These are phyloP conservation scores for Porpolomopsis calyptriformis DNA, from an alignment of 768 basidiomycete species.

Conservation along the genomic window DNA sequence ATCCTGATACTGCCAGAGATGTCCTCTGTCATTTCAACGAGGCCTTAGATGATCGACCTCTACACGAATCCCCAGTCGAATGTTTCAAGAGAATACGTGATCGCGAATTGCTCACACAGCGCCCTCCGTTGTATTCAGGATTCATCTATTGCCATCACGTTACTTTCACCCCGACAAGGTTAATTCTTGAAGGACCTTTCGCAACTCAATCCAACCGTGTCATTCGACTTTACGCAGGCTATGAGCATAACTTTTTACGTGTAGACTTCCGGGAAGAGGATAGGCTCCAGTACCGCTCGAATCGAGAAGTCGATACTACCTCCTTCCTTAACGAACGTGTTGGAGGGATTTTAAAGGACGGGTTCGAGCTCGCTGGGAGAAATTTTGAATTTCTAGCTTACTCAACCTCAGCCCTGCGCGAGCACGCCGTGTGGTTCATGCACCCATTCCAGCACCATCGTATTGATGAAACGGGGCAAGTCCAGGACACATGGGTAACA, in stretches of 20 bases:
- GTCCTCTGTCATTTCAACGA: slow-evolving; percentile 48
- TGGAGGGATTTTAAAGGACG: slow-evolving; percentile 45
- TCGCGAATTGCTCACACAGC: slow-evolving; percentile 17
- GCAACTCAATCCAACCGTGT: slow-evolving; percentile 70
- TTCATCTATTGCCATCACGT: slow-evolving; percentile 63
- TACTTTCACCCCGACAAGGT: slow-evolving; percentile 65
- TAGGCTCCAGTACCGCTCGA: slow-evolving; percentile 61
- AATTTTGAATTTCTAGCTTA: slow-evolving; percentile 75
- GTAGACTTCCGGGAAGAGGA: slow-evolving; percentile 85
- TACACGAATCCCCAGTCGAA: slow-evolving; percentile 26
- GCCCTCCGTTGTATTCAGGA: slow-evolving; percentile 21
- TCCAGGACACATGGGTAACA: slow-evolving; percentile 33
- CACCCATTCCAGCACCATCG: slow-evolving; percentile 42
- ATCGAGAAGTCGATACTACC: slow-evolving; percentile 48
- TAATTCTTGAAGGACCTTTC: slow-evolving; percentile 69
- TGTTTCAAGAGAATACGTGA: slow-evolving; percentile 35
- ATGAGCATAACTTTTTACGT: slow-evolving; percentile 62
- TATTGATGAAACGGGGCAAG: not conserved
- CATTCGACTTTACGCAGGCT: slow-evolving; percentile 53
- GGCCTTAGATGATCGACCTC: slow-evolving; percentile 32
- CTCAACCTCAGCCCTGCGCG: slow-evolving; percentile 64
- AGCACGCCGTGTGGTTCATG: slow-evolving; percentile 80
- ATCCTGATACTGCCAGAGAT: slow-evolving; percentile 15
- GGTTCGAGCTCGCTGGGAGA: slow-evolving; percentile 62
- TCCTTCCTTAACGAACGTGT: slow-evolving; percentile 50